Conservation (phyloP, 495 filamentous ascomycete genomes). For the Pyrenula massariospora region DNA sequence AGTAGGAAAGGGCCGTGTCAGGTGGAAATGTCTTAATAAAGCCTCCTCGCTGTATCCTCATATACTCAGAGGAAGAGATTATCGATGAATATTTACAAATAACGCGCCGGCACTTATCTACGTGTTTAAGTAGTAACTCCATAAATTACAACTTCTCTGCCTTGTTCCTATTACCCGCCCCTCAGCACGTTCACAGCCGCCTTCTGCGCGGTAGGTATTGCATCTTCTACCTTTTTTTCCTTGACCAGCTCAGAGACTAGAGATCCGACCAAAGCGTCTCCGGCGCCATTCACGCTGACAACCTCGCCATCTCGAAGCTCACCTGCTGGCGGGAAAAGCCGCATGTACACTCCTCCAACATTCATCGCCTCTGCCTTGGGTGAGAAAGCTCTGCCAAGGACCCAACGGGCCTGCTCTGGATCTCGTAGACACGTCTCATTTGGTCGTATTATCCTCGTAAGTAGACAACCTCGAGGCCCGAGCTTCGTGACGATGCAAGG, state of each 20-base stretch:
- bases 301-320: constrained; percentile 46
- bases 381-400: constrained; percentile 43
- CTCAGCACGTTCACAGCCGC: constrained; percentile 66
- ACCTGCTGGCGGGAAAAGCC: constrained; percentile 59
- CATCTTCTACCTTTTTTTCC: constrained; percentile 20
- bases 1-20: too few species aligned
- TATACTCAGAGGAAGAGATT: too few species aligned
- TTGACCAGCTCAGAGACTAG: constrained; percentile 53
- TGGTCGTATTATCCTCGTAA: constrained; percentile 56
- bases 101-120: too few species aligned
- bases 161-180: constrained; percentile 51
- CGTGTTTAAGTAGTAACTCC: too few species aligned
- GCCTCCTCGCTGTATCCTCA: too few species aligned
- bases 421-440: constrained; percentile 52
- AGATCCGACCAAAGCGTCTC: constrained; percentile 84
- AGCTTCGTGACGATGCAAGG: constrained; percentile 77
- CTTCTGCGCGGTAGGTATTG: constrained; percentile 47
- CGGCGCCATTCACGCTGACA: constrained; percentile 86
- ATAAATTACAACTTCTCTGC: not conserved
- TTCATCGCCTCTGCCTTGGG: constrained; percentile 28
- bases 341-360: constrained; percentile 80
- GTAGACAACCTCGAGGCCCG: constrained; percentile 64
- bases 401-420: constrained; percentile 49
- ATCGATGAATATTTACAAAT: too few species aligned
- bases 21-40: too few species aligned